Conservation (phyloP, 2,329 filamentous ascomycete species). For the Colletotrichum costaricense region DNA sequence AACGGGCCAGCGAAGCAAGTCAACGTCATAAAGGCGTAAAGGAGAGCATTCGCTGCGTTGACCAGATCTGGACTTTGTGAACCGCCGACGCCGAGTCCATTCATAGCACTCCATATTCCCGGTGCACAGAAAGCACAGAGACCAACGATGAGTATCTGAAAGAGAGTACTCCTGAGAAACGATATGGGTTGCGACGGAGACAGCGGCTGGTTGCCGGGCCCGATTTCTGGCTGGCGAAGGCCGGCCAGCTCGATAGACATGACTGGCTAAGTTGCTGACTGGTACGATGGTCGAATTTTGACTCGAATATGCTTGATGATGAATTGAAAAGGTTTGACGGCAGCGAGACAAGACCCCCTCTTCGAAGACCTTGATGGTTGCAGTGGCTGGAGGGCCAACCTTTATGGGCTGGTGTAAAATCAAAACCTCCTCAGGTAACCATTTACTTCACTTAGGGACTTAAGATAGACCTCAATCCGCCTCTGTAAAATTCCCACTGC, state of each 20-base stretch:
- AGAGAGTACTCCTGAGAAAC: conserved; percentile 45
- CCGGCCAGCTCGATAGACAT: not conserved
- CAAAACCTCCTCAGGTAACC: not conserved
- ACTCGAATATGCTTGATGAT: not conserved
- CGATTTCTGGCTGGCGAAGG: not conserved
- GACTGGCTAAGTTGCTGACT: not conserved
- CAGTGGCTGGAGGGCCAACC: not conserved
- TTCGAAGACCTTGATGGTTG: not conserved
- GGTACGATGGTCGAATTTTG: no score
- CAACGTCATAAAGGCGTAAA: conserved; percentile 57
- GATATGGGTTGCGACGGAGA: not conserved
- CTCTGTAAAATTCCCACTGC: not conserved
- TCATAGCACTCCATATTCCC: conserved; percentile 56
- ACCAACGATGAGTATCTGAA: conserved; percentile 53
- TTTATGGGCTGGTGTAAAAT: not conserved
- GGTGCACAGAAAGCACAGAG: conserved; percentile 53
- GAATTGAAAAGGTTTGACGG: not conserved
- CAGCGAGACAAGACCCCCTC: not conserved
- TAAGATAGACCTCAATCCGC: not conserved
- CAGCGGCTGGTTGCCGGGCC: not conserved
- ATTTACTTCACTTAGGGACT: not conserved
- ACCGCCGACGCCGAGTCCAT: conserved; percentile 52
- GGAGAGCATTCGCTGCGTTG: conserved; percentile 57
- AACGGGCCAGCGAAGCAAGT: conserved; percentile 53
- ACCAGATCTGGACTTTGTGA: conserved; percentile 53